These are phyloP conservation scores for Eutrema salsugineum DNA, from an alignment of 441 rosid species.

Conservation along the genomic window DNA sequence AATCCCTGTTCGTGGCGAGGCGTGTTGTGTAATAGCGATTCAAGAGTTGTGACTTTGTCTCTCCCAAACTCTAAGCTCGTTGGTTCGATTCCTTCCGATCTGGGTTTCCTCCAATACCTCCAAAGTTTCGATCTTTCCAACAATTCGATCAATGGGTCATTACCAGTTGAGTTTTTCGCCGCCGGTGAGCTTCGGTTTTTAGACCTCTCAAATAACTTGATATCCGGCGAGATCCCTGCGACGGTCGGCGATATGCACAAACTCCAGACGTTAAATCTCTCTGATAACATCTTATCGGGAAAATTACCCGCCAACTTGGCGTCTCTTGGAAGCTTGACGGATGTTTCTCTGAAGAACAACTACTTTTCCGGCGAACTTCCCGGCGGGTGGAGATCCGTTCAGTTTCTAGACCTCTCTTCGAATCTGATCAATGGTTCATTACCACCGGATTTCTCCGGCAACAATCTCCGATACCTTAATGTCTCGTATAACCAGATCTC, in stretches of 20 bases:
- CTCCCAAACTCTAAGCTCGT: slow-evolving; percentile 67
- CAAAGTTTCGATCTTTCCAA: slow-evolving; percentile 65
- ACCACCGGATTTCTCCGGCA: slow-evolving; percentile 65
- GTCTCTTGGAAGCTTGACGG: slow-evolving; percentile 47
- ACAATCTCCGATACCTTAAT: slow-evolving; percentile 49
- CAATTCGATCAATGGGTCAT: slow-evolving; percentile 73
- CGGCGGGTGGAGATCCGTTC: slow-evolving; percentile 44
- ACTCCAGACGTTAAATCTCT: slow-evolving; percentile 61
- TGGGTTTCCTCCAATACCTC: slow-evolving; percentile 57
- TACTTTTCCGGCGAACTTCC: slow-evolving; percentile 57
- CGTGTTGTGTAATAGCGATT: slow-evolving; percentile 47
- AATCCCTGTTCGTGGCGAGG: slow-evolving; percentile 89
- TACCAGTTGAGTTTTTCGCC: slow-evolving; percentile 52
- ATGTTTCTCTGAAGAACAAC: slow-evolving; percentile 55
- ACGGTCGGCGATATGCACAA: slow-evolving; percentile 42
- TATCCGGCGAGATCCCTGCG: slow-evolving; percentile 56
- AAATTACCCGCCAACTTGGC: slow-evolving; percentile 50
- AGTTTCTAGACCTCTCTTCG: slow-evolving; percentile 65
- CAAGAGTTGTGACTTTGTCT: slow-evolving; percentile 51
- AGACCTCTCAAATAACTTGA: slow-evolving; percentile 61
- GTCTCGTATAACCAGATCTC: slow-evolving; percentile 65
- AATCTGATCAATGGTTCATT: slow-evolving; percentile 70
- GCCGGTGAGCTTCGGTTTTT: slow-evolving; percentile 50
- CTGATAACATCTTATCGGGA: slow-evolving; percentile 80
- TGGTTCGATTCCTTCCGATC: slow-evolving; percentile 70